Percentiles rank a stretch among this genome's conserved stretches.
These are phyloP conservation scores for Hymenoscyphus repandus DNA, from an alignment of 2,329 filamentous ascomycete genomes.

Conservation along the genomic window DNA sequence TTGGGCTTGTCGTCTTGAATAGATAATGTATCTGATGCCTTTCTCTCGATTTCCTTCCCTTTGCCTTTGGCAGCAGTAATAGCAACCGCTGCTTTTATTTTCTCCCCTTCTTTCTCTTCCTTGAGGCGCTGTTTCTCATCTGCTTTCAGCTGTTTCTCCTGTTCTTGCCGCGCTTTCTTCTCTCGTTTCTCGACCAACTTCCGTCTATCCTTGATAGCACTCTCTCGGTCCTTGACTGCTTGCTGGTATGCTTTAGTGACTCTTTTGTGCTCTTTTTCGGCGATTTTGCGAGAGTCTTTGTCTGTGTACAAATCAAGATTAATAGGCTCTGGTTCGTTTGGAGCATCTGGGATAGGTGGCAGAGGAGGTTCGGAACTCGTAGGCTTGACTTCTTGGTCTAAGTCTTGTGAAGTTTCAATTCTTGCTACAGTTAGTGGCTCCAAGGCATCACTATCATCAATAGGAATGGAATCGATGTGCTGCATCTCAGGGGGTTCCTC, in stretches of 20 bases:
- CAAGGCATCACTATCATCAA: constrained; percentile 27
- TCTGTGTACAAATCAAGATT: constrained; percentile 56
- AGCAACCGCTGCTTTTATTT: constrained; percentile 21
- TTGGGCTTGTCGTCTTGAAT: constrained; percentile 25
- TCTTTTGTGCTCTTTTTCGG: constrained; percentile 62
- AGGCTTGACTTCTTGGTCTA: constrained; percentile 9
- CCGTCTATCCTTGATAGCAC: constrained; percentile 55
- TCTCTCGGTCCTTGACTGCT: constrained; percentile 61
- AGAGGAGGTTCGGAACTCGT: constrained; percentile 36
- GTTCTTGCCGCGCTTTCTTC: constrained; percentile 37
- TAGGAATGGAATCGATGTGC: constrained; percentile 37
- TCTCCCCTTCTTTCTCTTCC: constrained; percentile 30
- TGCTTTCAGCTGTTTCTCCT: constrained; percentile 33
- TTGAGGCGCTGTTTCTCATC: constrained; percentile 30
- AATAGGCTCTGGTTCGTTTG: constrained; percentile 48
- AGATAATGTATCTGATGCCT: constrained; percentile 13
- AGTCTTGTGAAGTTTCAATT: constrained; percentile 1
- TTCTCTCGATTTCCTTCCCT: constrained; percentile 9
- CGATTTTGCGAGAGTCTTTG: constrained; percentile 60
- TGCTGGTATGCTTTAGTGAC: constrained; percentile 60
- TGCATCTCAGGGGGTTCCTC: constrained; percentile 29
- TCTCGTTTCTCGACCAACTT: constrained; percentile 52
- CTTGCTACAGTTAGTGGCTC: neutral
- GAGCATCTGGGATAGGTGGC: constrained; percentile 45
- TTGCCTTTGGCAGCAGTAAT: neutral